phyloP scores from a whole-genome alignment of 1,284 basidiomycete species.

The Marasmius oreades region DNA sequence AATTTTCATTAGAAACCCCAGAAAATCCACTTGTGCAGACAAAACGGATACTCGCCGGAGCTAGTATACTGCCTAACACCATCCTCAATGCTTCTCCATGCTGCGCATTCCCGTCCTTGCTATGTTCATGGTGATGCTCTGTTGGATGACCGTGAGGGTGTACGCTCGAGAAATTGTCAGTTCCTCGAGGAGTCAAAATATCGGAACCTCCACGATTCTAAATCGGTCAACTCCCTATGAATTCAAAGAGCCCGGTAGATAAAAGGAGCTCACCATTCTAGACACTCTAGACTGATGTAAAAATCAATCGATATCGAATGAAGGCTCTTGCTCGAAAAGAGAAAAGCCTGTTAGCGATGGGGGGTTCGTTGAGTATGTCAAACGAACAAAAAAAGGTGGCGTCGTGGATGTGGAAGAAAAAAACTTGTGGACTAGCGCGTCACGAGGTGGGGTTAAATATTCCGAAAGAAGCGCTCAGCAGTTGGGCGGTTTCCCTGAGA shows the following conservation, averaged over 20 bases:
- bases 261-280: not conserved
- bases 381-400: no score
- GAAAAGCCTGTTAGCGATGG: not conserved
- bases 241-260: not conserved
- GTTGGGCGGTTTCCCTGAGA: not conserved
- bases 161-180: not conserved
- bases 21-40: not conserved
- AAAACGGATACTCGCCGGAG: constrained; percentile 35
- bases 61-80: constrained; percentile 45
- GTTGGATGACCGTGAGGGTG: not conserved
- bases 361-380: not conserved
- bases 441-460: not conserved
- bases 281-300: not conserved
- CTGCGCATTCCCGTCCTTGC: constrained; percentile 25
- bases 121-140: constrained; percentile 19
- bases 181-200: not conserved
- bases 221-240: not conserved
- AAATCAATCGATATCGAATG: not conserved
- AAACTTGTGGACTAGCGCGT: not conserved
- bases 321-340: not conserved
- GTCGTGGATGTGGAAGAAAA: not conserved
- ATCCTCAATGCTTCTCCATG: constrained; percentile 44
- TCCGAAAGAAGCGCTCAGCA: not conserved
- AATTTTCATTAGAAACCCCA: not conserved
- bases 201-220: not conserved